Percentiles rank a stretch among this genome's conserved stretches.
These are phyloP conservation scores for Hygrocybe coccinea DNA, from an alignment of 768 basidiomycete species.

Conservation along the genomic window DNA sequence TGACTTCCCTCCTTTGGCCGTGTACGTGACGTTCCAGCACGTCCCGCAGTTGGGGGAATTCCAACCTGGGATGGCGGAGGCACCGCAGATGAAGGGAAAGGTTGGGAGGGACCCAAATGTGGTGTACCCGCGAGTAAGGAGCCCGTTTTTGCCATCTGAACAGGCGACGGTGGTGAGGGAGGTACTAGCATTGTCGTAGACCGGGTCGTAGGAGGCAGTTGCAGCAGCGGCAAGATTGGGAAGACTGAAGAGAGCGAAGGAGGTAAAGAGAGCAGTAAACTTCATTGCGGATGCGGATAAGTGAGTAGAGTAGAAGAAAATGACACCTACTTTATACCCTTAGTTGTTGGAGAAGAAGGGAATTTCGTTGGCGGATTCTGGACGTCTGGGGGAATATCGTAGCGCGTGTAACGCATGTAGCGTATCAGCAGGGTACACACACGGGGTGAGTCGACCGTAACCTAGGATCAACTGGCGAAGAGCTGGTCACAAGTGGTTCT, in stretches of 20 bases:
- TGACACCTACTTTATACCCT: too few relatives aligned
- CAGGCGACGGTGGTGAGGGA: constrained; percentile 43
- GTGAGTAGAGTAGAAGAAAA: too few relatives aligned
- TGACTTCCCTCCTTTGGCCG: constrained; percentile 17
- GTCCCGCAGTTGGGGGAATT: constrained; percentile 52
- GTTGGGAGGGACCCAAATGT: constrained; percentile 49
- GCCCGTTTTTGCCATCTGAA: constrained; percentile 48
- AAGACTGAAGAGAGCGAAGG: constrained; percentile 21
- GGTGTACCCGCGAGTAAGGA: constrained; percentile 41
- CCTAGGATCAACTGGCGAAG: too few relatives aligned
- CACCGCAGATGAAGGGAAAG: constrained; percentile 60
- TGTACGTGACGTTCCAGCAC: constrained; percentile 57
- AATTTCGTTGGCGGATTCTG: too few relatives aligned
- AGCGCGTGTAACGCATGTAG: too few relatives aligned
- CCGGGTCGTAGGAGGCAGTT: constrained; percentile 40
- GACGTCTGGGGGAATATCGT: too few relatives aligned
- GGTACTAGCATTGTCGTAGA: constrained; percentile 42
- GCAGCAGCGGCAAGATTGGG: constrained; percentile 24
- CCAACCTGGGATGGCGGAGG: constrained; percentile 45
- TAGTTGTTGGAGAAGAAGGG: too few relatives aligned
- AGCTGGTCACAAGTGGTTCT: too few relatives aligned
- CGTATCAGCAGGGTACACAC: too few relatives aligned
- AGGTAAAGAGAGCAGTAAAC: constrained; percentile 16
- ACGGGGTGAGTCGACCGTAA: too few relatives aligned
- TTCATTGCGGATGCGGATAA: constrained; percentile 13